These are phyloP conservation scores for Russula abietina DNA, from an alignment of 768 basidiomycete species.

Conservation along the genomic window DNA sequence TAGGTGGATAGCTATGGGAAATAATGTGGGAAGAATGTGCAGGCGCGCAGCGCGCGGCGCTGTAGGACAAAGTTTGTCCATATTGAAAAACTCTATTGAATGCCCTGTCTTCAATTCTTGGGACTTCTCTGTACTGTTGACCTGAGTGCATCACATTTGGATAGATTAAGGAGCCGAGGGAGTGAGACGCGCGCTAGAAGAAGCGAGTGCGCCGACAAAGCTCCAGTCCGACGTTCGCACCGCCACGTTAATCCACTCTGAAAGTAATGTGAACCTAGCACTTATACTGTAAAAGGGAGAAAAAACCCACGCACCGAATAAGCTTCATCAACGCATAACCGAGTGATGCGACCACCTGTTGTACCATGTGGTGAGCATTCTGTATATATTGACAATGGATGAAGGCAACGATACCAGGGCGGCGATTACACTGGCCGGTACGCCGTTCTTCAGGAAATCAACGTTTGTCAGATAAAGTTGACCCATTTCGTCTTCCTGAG, in stretches of 20 bases:
- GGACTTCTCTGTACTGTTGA: not conserved
- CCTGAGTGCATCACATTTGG: constrained; percentile 8
- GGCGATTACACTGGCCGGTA: constrained; percentile 90
- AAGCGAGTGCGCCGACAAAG: not conserved
- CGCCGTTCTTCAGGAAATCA: constrained; percentile 91
- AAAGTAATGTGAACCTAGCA: not conserved
- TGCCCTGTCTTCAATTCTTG: not conserved
- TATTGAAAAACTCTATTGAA: constrained; percentile 5
- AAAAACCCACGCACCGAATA: constrained; percentile 48
- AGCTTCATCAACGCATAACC: constrained; percentile 72
- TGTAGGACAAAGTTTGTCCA: constrained; percentile 1
- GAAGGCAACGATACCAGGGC: constrained; percentile 49
- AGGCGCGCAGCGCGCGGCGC: not conserved
- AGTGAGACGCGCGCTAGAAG: not conserved
- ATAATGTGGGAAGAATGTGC: not conserved
- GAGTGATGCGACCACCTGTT: constrained; percentile 76
- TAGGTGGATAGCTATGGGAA: not conserved
- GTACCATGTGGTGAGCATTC: not conserved
- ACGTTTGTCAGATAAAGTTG: constrained; percentile 76
- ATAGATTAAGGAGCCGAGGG: constrained; percentile 12
- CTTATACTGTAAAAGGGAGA: not conserved
- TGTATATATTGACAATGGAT: constrained; percentile 12
- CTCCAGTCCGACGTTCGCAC: not conserved
- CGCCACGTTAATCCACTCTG: constrained; percentile 9
- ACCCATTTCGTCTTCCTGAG: constrained; percentile 92